phyloP scores from a whole-genome alignment of 176 grass and related monocot genomes.

The Carex littledalei region DNA sequence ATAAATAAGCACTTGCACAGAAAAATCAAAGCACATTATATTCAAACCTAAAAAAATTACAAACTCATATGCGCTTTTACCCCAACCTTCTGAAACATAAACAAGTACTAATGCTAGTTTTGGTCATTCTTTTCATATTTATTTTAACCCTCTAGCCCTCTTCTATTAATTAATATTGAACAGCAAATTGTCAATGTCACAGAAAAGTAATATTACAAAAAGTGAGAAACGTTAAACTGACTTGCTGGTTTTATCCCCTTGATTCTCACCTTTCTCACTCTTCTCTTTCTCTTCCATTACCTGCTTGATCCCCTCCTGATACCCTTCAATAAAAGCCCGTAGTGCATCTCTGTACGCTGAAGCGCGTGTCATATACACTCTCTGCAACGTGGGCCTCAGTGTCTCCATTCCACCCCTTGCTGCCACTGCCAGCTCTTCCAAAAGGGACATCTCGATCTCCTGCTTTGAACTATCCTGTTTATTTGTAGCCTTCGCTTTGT shows the following conservation, averaged over 20 bases:
- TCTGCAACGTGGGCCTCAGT: constrained; percentile 31
- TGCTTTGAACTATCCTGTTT: background rate
- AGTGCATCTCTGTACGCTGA: constrained; percentile 35
- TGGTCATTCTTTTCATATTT: background rate
- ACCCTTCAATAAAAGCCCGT: constrained; percentile 36
- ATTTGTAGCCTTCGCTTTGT: background rate
- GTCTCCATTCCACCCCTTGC: constrained; percentile 43
- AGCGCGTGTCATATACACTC: constrained; percentile 35
- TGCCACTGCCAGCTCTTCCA: constrained; percentile 39
- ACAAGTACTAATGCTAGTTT: background rate
- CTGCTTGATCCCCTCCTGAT: constrained; percentile 41
- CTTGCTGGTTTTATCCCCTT: constrained; percentile 14
- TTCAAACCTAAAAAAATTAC: background rate
- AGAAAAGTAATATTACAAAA: background rate
- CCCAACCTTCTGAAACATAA: background rate
- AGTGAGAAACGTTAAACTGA: background rate
- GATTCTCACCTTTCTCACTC: background rate
- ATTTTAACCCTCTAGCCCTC: background rate
- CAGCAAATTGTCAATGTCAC: background rate
- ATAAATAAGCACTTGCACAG: background rate
- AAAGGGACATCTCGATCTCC: constrained; percentile 15
- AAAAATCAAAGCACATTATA: background rate
- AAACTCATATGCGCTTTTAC: background rate
- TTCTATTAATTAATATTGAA: background rate
- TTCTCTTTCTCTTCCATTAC: constrained; percentile 27